These are phyloP conservation scores for Grigorovia transvaalensis DNA, from an alignment of 805 yeast species.

Conservation along the genomic window DNA sequence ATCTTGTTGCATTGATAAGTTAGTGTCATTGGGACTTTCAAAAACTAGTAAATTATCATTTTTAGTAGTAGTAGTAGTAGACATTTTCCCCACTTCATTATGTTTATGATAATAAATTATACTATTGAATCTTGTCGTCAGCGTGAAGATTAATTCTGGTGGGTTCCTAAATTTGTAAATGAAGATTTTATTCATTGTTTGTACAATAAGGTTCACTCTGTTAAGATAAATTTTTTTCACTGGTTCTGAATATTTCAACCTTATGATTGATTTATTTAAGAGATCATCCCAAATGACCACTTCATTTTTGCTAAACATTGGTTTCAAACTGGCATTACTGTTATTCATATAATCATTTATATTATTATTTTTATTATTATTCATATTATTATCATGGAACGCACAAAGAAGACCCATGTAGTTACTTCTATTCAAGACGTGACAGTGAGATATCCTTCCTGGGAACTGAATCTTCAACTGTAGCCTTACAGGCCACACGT, in stretches of 20 bases:
- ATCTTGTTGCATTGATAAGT: neutral
- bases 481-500: conserved; percentile 63
- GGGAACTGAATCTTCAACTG: conserved; percentile 15
- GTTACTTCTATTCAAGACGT: conserved; percentile 85
- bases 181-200: conserved; percentile 53
- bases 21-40: neutral
- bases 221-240: conserved; percentile 67
- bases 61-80: neutral
- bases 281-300: conserved; percentile 88
- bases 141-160: conserved; percentile 31
- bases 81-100: neutral
- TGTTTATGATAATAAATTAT: neutral
- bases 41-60: neutral
- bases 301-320: conserved; percentile 68
- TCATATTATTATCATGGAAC: neutral
- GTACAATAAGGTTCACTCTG: conserved; percentile 64
- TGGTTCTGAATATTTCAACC: conserved; percentile 66
- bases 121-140: neutral
- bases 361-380: neutral
- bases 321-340: conserved; percentile 47
- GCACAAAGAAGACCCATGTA: conserved; percentile 88
- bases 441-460: conserved; percentile 52
- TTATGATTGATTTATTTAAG: conserved; percentile 60
- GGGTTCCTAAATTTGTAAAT: conserved; percentile 76
- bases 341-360: neutral